Evolutionary conservation across 352 stramenopile genomes (phyloP), one percentile per base, ranked within the genome.

Genomic region (Phytophthora foliorum): DNA sequence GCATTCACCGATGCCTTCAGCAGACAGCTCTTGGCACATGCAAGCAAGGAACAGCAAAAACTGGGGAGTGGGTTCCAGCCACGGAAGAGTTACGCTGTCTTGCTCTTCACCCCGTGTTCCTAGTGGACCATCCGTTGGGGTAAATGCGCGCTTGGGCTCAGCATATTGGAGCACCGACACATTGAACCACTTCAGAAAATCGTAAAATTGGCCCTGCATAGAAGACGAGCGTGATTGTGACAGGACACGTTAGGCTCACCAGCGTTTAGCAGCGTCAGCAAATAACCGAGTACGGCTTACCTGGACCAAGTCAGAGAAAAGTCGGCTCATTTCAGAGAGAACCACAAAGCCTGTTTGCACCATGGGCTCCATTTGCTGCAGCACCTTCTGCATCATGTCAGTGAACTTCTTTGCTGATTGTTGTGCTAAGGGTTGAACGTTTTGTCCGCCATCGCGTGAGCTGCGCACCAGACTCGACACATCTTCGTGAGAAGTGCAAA

Each of bases 151-250:
- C 61, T 89, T 90, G 1, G 82, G 77, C 41, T 94, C 86, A 9
- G 81, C 87, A 77, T 93, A 96, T 62, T 75, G 79, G 14, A 92
- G 56, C 46, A 89, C 62, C 0, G 81, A 72, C 6, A 56, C 53
- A 54, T 92, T 94, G 49, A 94, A 92, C 88, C 88, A 96, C 58
- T 89, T 89, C 2, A 96, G 57, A 48, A 93, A 94, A 41, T 84
- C 66, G 64, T 91, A 93, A 53, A 96, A 93, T 68, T 93, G 83
- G 5, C 69, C 80, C 78, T 90, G 48, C 22, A 21, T 42, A 31
- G 6, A 31, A 68, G 21, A 60, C 1, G 52, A 45, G 31, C 24
- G 53, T 22, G 38, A 24, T 3, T 49, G 1, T 29, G n/a, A 7
- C 19, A 27, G 11, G 29, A 55, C 21, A 52, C 13, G 59, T 29